Base-by-base conservation (phyloP, 2,329 filamentous ascomycete species). In the Stagonosporopsis vannaccii region DNA sequence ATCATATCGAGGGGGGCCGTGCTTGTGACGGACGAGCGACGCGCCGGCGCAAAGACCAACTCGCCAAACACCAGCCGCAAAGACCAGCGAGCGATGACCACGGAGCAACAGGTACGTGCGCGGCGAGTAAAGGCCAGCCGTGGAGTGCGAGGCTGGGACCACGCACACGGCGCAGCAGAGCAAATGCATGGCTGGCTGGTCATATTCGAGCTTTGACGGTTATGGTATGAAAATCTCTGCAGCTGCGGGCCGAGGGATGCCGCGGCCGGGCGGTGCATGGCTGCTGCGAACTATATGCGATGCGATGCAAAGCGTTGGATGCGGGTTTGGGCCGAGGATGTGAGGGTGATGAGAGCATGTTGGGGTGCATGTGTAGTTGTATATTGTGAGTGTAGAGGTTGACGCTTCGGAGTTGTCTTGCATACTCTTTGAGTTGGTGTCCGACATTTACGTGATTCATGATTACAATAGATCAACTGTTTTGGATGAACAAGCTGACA, bases 151-250 rank as follows among this genome's bases (percentile, higher is more conserved):
- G 37, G 19, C 20, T 23, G 37, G 37, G 9, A 39, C 11, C 28
- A 56, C 47, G 28, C 52, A 41, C 26, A 51, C 25, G 33, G 39
- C n/a, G n/a, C 45, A 51, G 56, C 55, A 58, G 51, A 55, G 56
- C 59, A 60, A 56, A 57, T 56, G 54, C 25, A 32, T 22, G 37
- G 17, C 23, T 23, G 45, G 52, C 45, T 55, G 52, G 52, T 36
- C 41, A 17, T 55, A 55, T 6, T n/a, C 39, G 35, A 49, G 52
- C 52, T 49, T 26, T 49, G 52, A 55, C 52, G 33, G 52, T 50
- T 35, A 40, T 48, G 48, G 54, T 56, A 50, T 41, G 62, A 61
- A 66, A 67, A 64, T 67, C 59, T 66, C 65, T 67, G 65, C 65
- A 61, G 51, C 52, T 50, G 58, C 61, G 64, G 61, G 59, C 65